These are phyloP conservation scores for Podospora comata DNA, from an alignment of 495 filamentous ascomycete genomes.

Conservation along the genomic window DNA sequence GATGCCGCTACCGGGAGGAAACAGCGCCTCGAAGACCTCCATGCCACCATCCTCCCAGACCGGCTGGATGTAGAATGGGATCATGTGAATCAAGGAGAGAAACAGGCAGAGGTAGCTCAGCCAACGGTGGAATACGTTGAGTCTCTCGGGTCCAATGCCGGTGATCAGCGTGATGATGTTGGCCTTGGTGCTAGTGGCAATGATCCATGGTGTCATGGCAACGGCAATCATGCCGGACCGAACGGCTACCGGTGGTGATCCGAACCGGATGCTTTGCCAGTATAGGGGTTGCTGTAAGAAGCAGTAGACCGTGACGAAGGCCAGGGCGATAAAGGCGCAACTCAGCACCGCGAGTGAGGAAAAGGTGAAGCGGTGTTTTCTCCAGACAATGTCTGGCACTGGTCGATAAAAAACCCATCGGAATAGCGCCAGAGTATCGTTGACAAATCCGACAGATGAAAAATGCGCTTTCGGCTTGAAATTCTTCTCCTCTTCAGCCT, in stretches of 20 bases:
- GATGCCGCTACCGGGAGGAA: slow-evolving; percentile 58
- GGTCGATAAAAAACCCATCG: slow-evolving; percentile 85
- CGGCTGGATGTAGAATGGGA: slow-evolving; percentile 87
- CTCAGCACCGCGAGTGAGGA: slow-evolving; percentile 69
- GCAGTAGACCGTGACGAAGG: slow-evolving; percentile 74
- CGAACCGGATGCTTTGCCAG: slow-evolving; percentile 75
- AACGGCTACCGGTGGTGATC: slow-evolving; percentile 86
- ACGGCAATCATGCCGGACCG: slow-evolving; percentile 91
- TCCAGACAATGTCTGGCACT: slow-evolving; percentile 62
- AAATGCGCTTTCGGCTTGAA: slow-evolving; percentile 64
- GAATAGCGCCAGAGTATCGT: slow-evolving; percentile 71
- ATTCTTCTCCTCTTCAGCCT: slow-evolving; percentile 43
- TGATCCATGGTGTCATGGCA: slow-evolving; percentile 90
- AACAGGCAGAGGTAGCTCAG: slow-evolving; percentile 83
- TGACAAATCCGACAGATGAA: slow-evolving; percentile 65
- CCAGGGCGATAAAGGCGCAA: slow-evolving; percentile 60
- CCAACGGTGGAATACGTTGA: slow-evolving; percentile 95
- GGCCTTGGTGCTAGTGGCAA: slow-evolving; percentile 85
- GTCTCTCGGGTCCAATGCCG: slow-evolving; percentile 85
- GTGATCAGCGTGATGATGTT: slow-evolving; percentile 83
- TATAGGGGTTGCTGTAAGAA: slow-evolving; percentile 83
- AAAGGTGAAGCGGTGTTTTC: slow-evolving; percentile 65
- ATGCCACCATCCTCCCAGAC: slow-evolving; percentile 75
- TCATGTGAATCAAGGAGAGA: slow-evolving; percentile 73
- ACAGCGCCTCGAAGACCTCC: slow-evolving; percentile 60